Base-by-base conservation (phyloP, 1,284 basidiomycete species). In the Malassezia sympodialis region DNA sequence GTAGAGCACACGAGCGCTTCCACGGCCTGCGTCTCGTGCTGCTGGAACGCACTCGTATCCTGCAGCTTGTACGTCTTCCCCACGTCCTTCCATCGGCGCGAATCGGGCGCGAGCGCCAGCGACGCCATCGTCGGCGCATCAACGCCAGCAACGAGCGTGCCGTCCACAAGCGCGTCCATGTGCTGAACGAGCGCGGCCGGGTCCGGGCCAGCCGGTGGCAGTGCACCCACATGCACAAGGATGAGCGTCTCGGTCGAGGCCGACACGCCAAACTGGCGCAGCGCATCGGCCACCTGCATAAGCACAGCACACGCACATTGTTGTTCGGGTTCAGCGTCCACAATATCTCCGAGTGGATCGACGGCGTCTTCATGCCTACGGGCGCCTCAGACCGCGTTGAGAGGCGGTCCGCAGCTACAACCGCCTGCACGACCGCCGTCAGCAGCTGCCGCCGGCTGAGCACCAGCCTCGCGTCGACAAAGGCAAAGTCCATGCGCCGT, bases 291-390 rank as follows among this genome's bases (percentile, higher is more conserved):
- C 21, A 57, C 52, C 53, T 55, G 44, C 14, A 43, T 49, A 12
- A 55, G 49, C 21, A 10, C n/a, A 12, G 35, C 11, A 21, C 26
- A 27, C 58, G 26, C 17, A 60, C 58, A 37, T 61, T 61, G 34
- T 52, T 53, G 24, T 49, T 50, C 8, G 52, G 51, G 26, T 56
- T 54, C 14, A 61, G 45, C 10, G 56, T 53, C 56, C 56, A 61
- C 14, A 61, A 31, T 12, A 61, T 46, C 41, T 61, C 59, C 8
- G 59, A 61, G 40, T 61, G 59, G 41, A 61, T 51, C 30, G 54
- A 57, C 26, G 52, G 51, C 5, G 59, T 61, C 44, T 58, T 59
- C 19, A 61, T 34, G 26, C 55, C 55, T 3, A 49, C 34, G 2
- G 2, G 8, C 8, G 23, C 49, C 4, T n/a, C 28, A 5, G 10